phyloP scores from a whole-genome alignment of 2,329 filamentous ascomycete species.

The Rachicladosporium sp. region DNA sequence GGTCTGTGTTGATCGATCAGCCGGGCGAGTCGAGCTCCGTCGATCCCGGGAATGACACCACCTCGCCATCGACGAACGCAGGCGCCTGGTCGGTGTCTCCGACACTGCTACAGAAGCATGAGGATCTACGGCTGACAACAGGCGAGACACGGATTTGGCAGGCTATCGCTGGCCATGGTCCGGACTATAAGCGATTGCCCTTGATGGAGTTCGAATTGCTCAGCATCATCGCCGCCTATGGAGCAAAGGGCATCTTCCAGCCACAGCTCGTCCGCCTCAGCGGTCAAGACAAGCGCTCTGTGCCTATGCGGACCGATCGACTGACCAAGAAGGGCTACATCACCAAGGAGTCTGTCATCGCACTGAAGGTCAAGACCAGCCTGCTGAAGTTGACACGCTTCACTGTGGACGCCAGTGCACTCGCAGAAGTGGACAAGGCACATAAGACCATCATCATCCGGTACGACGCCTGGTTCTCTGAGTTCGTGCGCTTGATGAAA shows the following conservation, averaged over 20 bases:
- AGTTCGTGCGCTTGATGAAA: conserved; percentile 37
- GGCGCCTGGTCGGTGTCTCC: conserved; percentile 3
- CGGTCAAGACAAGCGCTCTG: conserved; percentile 53
- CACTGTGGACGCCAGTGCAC: conserved; percentile 15
- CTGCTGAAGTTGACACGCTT: conserved; percentile 43
- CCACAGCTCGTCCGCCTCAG: conserved; percentile 42
- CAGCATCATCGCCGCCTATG: conserved; percentile 45
- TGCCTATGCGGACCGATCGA: conserved; percentile 47
- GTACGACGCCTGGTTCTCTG: conserved; percentile 37
- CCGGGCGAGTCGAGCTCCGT: no score
- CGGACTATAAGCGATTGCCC: conserved; percentile 42
- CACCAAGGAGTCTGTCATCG: conserved; percentile 40
- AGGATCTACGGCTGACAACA: conserved; percentile 32
- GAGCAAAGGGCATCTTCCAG: conserved; percentile 44
- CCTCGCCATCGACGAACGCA: not conserved
- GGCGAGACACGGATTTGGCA: conserved; percentile 47
- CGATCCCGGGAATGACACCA: not conserved
- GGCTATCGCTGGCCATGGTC: conserved; percentile 47
- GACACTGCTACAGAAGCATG: conserved; percentile 2
- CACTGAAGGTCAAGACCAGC: conserved; percentile 41
- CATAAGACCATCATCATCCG: conserved; percentile 21
- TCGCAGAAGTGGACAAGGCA: conserved; percentile 6
- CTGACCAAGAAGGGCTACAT: conserved; percentile 50
- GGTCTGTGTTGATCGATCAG: not conserved
- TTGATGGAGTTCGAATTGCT: conserved; percentile 44